These are phyloP conservation scores for Halocafeteria seosinensis DNA, from an alignment of 108 stramenopile species.

Conservation along the genomic window DNA sequence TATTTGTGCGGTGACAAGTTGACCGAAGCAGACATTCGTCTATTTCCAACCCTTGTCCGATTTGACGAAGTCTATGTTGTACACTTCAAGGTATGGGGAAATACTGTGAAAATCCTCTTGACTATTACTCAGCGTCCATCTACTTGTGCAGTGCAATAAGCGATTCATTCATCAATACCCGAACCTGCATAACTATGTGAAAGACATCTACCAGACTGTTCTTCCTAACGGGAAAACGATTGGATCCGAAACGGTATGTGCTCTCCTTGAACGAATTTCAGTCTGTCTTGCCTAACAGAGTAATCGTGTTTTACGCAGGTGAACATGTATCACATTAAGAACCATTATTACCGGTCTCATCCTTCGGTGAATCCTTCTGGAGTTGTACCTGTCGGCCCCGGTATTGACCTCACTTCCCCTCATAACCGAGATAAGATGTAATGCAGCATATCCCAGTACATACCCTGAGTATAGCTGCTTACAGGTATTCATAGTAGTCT, in stretches of 20 bases:
- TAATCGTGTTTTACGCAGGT: constrained; percentile 57
- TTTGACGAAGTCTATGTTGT: constrained; percentile 76
- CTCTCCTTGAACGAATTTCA: too few relatives aligned
- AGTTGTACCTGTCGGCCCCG: constrained; percentile 29
- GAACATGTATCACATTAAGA: constrained; percentile 83
- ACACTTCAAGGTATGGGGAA: too few relatives aligned
- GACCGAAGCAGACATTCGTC: constrained; percentile 81
- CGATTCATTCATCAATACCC: constrained; percentile 55
- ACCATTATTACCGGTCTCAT: constrained; percentile 63
- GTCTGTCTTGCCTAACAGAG: too few relatives aligned
- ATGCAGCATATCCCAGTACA: too few relatives aligned
- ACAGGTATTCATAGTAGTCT: too few relatives aligned
- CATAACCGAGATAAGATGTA: constrained; percentile 1
- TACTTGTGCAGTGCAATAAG: constrained; percentile 67
- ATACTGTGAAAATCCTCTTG: too few relatives aligned
- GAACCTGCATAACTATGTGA: constrained; percentile 60
- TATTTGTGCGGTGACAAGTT: constrained; percentile 56
- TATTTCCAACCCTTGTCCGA: constrained; percentile 73
- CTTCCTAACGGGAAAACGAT: too few relatives aligned
- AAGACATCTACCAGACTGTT: constrained; percentile 89
- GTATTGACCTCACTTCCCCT: neutral
- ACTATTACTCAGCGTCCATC: too few relatives aligned
- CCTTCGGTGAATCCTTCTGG: constrained; percentile 26
- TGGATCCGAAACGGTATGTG: too few relatives aligned
- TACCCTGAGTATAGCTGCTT: too few relatives aligned